Evolutionary conservation across 305 asterid species (phyloP), one percentile per base, ranked within the genome.

Genomic region (Fraxinus paxiana): DNA sequence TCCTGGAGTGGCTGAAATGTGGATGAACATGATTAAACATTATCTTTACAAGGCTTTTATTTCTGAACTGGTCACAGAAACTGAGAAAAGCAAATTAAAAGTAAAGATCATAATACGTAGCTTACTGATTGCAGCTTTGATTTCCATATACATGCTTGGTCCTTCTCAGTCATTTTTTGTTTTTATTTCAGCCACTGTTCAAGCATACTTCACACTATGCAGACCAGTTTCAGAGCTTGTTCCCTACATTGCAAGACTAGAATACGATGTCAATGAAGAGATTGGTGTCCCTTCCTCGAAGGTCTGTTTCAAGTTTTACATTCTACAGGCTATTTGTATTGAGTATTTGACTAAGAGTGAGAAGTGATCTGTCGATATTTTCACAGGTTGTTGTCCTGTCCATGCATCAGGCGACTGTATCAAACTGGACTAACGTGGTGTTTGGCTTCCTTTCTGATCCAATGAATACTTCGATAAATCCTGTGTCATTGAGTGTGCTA

Each of bases 391-490:
- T 89, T 30, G 85, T 96, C 80, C 87, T 96, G 83, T 92, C 97
- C 83, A 84, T 94, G 95, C 98, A 89, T 84, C 84, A 61, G 77
- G 89, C 92, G 26, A 73, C 79, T 81, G 83, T 61, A 73, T 85
- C 97, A 84, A 90, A 94, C 90, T 83, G 86, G 90, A 94, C 98
- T 10, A 81, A 88, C 43, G 97, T 96, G 84, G 93, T 93, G 77
- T 89, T 96, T 83, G 99, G 99, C 38, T 87, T 92, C 85, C 89
- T 92, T 83, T 89, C 98, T 18, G 88, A 88, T 84, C 91, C 90
- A 31, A 82, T 83, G 48, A 87, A 89, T 89, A 87, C 83, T 59
- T 77, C 92, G 31, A 83, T 85, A 54, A 87, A 80, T 78, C 84
- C 93, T 48, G 92, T 80, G 76, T 83, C 87, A 87, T 84, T 90